These are phyloP conservation scores for Amylocarpus encephaloides DNA, from an alignment of 2,329 filamentous ascomycete genomes.

Conservation along the genomic window DNA sequence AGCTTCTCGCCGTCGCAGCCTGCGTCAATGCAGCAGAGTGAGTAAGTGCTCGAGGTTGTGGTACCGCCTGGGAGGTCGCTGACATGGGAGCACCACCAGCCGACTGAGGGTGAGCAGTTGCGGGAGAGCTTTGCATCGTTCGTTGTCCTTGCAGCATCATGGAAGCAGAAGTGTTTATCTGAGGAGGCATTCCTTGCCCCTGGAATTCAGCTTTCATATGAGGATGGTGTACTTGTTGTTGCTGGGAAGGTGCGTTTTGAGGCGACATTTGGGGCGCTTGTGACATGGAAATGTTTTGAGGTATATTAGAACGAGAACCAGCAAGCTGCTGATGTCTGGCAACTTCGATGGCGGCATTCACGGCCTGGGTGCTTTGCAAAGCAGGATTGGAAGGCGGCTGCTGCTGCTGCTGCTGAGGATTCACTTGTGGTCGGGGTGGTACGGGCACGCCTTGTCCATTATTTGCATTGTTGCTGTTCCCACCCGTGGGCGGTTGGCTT, in stretches of 20 bases:
- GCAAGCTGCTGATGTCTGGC: conserved; percentile 31
- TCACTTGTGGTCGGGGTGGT: conserved; percentile 27
- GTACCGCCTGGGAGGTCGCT: conserved; percentile 17
- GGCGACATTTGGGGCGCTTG: conserved; percentile 17
- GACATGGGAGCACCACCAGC: conserved; percentile 22
- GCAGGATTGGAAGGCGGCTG: conserved; percentile 26
- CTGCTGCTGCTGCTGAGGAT: conserved; percentile 24
- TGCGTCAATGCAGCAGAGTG: conserved; percentile 29
- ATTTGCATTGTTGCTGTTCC: conserved; percentile 9
- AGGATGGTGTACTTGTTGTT: conserved; percentile 16
- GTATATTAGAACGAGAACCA: conserved; percentile 23
- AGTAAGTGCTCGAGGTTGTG: conserved; percentile 25
- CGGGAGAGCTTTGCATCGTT: conserved; percentile 27
- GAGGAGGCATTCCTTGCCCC: conserved; percentile 16
- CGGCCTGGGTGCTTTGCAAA: conserved; percentile 28
- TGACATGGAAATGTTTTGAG: conserved; percentile 19
- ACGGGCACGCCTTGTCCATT: conserved; percentile 12
- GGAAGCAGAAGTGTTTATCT: conserved; percentile 29
- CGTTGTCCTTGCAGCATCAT: conserved; percentile 23
- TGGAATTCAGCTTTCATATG: conserved; percentile 27
- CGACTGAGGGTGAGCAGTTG: conserved; percentile 18
- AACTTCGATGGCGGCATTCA: conserved; percentile 32
- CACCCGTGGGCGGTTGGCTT: conserved; percentile 20
- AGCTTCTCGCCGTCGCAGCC: conserved; percentile 29
- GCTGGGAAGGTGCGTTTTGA: conserved; percentile 19